Base-by-base conservation (phyloP, 140 eudicot species). In the Anethum foeniculum region DNA sequence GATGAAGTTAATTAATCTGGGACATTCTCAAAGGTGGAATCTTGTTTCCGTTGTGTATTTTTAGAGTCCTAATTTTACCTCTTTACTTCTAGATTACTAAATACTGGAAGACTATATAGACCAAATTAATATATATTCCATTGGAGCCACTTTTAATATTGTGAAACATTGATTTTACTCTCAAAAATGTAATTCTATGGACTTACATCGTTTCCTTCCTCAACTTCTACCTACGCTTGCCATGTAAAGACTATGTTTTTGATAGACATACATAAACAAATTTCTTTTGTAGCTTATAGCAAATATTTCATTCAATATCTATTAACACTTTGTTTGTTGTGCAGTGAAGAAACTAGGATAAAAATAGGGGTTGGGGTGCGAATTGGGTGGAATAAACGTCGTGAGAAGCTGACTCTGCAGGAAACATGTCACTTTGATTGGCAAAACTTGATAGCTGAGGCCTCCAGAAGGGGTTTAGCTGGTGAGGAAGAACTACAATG, bases 401-500 rank as follows among this genome's bases (percentile, higher is more conserved):
- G 88, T 34, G 76, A 79, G 82, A 88, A 41, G 79, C 80, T 84
- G 74, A 81, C 71, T 85, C 80, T 93, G 78, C 92, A 91, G 56
- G 92, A 89, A 36, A 85, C 87, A 62, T 90, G 96, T 85, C 88
- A 81, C 75, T 83, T 78, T 81, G 88, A 91, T 44, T 93, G 98
- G 98, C 96, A 88, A 65, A 85, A 88, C 85, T 78, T 91, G 60
- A 77, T 93, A 82, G 91, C 97, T 80, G 88, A 84, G 79, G 89
- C 94, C 80, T 89, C 98, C 73, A 85, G 87, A 84, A 87, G 77
- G 79, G 99, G 99, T 64, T 62, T 89, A 65, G 44, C 30, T 49
- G 98, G 89, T 36, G 91, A 93, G 83, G 93, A 93, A 74, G 97
- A 91, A 86, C 77, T 95, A 78, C 93, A 90, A 84, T 95, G 98